Evolutionary conservation across 148 eudicot genomes (phyloP).

Genomic region (Rhododendron simsii): DNA sequence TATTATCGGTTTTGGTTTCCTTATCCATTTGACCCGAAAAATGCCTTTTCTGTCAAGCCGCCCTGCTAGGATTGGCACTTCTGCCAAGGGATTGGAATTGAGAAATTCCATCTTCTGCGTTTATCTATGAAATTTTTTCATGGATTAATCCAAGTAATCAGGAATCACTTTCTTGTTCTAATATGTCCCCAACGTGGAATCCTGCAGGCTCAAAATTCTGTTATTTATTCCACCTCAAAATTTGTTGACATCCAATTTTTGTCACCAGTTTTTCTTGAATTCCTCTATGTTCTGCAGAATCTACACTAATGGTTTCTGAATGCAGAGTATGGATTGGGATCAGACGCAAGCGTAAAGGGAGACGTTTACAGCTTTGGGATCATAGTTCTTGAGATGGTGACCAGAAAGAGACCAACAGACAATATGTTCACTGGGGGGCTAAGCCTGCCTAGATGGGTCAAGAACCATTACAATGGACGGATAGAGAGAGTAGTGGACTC

Average conservation of each 20-base stretch:
- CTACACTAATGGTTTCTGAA: no score
- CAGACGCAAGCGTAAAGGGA: conserved; percentile 34
- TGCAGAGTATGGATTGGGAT: conserved; percentile 39
- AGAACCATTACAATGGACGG: conserved; percentile 24
- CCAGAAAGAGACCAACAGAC: conserved; percentile 38
- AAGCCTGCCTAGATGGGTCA: conserved; percentile 36
- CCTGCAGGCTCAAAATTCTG: no score
- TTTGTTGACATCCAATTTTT: not conserved
- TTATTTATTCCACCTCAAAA: no score
- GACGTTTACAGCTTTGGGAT: conserved; percentile 45
- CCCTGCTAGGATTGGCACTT: no score
- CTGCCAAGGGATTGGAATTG: not conserved
- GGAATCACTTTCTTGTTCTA: not conserved
- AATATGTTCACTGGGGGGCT: conserved; percentile 31
- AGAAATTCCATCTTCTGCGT: not conserved
- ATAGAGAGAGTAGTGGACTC: conserved; percentile 29
- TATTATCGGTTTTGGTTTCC: no score
- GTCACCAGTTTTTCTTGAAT: not conserved
- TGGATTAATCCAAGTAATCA: not conserved
- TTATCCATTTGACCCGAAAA: no score
- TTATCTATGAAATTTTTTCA: no score
- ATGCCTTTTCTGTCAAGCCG: no score
- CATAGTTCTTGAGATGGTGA: conserved; percentile 39
- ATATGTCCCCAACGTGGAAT: not conserved
- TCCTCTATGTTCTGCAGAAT: not conserved